Evolutionary conservation across 306 rosid species (phyloP), one percentile per base, ranked within the genome.

Genomic region (Inga leiocalycina): DNA sequence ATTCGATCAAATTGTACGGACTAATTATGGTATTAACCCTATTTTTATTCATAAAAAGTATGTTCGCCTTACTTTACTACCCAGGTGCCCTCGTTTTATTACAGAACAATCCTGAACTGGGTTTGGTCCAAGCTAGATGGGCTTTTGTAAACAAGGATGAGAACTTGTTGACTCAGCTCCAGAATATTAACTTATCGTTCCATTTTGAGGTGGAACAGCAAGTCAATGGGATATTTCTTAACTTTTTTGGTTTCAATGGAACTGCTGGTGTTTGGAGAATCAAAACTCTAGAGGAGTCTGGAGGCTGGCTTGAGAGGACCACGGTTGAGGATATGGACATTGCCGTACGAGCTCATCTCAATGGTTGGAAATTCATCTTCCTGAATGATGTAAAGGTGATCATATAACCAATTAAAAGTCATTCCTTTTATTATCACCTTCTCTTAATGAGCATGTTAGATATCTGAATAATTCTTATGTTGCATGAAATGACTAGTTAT

Each of bases 241-340:
- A 88, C 85, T 95, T 95, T 87, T 93, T 95, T 59, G 98, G 98
- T 66, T 93, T 95, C 89, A 95, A 95, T 87, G 98, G 98, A 88
- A 95, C 98, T 67, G 98, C 98, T 37, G 98, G 98, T 76, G 98
- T 95, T 83, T 95, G 98, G 98, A 91, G 98, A 90, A 93, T 92
- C 84, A 89, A 93, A 88, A 94, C 98, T 44, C 88, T 95, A 0
- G 98, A 95, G 82, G 98, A 91, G 59, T 95, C 98, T 3, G 98
- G 98, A 35, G 98, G 98, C 46, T 95, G 98, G 98, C 91, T 95
- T 12, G 97, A 95, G 85, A 91, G 98, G 84, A 95, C 97, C 35
- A 95, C 98, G 8, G 98, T 95, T 37, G 97, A 95, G 87, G 98
- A 95, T 79, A 95, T 95, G 98, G 98, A 95, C 82, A 95, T 95